These are phyloP conservation scores for Candida andamanensis DNA, from an alignment of 805 yeast genomes.

Conservation along the genomic window DNA sequence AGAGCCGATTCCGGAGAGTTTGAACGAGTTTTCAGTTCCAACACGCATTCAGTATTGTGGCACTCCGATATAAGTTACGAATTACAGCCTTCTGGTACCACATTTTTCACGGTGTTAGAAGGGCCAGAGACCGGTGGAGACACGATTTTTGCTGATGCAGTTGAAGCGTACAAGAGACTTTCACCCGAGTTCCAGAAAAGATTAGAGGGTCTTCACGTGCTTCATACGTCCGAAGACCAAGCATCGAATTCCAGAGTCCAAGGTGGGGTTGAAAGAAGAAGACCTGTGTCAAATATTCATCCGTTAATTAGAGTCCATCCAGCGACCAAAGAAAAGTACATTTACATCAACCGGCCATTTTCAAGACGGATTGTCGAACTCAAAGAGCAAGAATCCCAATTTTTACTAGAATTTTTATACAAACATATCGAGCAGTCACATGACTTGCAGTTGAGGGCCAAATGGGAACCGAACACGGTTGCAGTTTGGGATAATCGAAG, in stretches of 20 bases:
- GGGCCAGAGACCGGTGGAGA: slow-evolving; percentile 36
- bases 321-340: slow-evolving; percentile 25
- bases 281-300: slow-evolving; percentile 29
- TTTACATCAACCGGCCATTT: slow-evolving; percentile 30
- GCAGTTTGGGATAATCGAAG: slow-evolving; percentile 34
- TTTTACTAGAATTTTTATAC: slow-evolving; percentile 26
- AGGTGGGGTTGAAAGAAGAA: slow-evolving; percentile 31
- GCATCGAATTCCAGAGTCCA: slow-evolving; percentile 21
- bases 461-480: slow-evolving; percentile 33
- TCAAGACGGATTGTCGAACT: slow-evolving; percentile 31
- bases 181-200: slow-evolving; percentile 31
- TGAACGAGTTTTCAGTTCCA: slow-evolving; percentile 20
- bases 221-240: slow-evolving; percentile 32
- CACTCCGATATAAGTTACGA: slow-evolving; percentile 35
- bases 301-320: slow-evolving; percentile 34
- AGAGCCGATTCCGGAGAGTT: slow-evolving; percentile 25
- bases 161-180: slow-evolving; percentile 32
- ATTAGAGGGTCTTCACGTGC: slow-evolving; percentile 27
- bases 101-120: slow-evolving; percentile 30
- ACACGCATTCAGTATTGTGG: slow-evolving; percentile 30
- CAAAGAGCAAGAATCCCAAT: slow-evolving; percentile 29
- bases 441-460: slow-evolving; percentile 33
- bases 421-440: slow-evolving; percentile 28
- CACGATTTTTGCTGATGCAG: slow-evolving; percentile 32
- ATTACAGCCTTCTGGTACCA: slow-evolving; percentile 30